These are phyloP conservation scores for Solanum tarijense DNA, from an alignment of 257 asterid species.

Conservation along the genomic window DNA sequence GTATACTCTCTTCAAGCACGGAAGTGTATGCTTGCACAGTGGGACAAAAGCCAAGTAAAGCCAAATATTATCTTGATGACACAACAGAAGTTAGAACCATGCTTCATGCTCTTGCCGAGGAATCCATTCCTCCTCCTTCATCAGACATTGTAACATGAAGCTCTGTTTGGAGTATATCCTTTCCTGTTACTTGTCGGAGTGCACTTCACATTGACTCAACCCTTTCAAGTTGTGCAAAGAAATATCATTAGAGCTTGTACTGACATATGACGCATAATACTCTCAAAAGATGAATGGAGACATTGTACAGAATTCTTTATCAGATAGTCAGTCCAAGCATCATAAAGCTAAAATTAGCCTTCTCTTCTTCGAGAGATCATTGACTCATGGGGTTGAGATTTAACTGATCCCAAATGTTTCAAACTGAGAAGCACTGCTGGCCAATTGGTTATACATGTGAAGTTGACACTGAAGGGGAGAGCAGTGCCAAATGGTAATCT, in stretches of 20 bases:
- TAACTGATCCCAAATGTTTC: background rate
- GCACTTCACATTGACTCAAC: background rate
- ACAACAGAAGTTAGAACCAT: conserved; percentile 23
- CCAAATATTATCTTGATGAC: conserved; percentile 43
- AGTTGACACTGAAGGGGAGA: background rate
- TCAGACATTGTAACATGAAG: background rate
- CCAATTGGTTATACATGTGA: background rate
- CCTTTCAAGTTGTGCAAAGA: background rate
- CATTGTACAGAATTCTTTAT: background rate
- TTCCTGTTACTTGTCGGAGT: background rate
- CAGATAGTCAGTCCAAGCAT: background rate
- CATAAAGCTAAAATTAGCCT: background rate
- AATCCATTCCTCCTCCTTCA: conserved; percentile 7
- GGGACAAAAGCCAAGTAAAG: conserved; percentile 49
- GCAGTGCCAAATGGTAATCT: background rate
- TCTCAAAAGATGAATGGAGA: background rate
- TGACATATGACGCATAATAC: background rate
- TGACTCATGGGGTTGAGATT: background rate
- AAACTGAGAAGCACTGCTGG: background rate
- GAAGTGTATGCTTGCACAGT: conserved; percentile 42
- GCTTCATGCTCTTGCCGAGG: conserved; percentile 33
- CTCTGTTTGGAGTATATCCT: background rate
- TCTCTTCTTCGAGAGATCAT: background rate
- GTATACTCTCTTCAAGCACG: conserved; percentile 12
- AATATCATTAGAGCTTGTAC: background rate